These are phyloP conservation scores for Botrytis pseudocinerea DNA, from an alignment of 2,329 filamentous ascomycete genomes.

Conservation along the genomic window DNA sequence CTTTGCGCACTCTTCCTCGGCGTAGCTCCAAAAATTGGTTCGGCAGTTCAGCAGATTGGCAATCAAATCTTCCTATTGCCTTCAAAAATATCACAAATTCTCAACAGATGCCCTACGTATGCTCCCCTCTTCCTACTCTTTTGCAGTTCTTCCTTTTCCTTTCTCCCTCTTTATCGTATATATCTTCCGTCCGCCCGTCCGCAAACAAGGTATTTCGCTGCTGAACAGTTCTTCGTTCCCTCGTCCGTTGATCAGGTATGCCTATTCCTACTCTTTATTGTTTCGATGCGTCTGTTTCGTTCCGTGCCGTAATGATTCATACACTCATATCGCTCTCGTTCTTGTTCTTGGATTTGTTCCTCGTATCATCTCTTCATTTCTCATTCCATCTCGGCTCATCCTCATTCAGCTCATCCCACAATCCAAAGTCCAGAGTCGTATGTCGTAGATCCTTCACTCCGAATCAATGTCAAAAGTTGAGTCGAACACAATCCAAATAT, in stretches of 20 bases:
- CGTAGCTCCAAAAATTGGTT: neutral
- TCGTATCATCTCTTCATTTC: slow-evolving; percentile 7
- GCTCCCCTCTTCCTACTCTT: neutral
- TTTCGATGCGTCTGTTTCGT: neutral
- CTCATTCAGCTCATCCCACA: neutral
- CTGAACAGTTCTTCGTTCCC: neutral
- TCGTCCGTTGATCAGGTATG: neutral
- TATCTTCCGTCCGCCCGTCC: neutral
- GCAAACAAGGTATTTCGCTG: neutral
- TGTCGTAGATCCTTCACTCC: neutral
- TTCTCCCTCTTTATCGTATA: neutral
- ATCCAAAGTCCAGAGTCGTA: neutral
- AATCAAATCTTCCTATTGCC: neutral
- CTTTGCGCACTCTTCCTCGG: neutral
- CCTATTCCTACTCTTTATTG: neutral
- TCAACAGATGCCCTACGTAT: slow-evolving; percentile 1
- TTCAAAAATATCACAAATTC: neutral
- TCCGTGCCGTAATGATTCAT: slow-evolving; percentile 4
- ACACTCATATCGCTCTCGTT: neutral
- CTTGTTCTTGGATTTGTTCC: neutral
- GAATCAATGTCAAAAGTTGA: neutral
- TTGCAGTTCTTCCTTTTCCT: neutral
- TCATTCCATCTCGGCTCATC: neutral
- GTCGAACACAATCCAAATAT: neutral
- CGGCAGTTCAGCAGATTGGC: neutral